These are phyloP conservation scores for Coemansia javaensis DNA, from an alignment of 192 early-diverging fungal species.

Conservation along the genomic window DNA sequence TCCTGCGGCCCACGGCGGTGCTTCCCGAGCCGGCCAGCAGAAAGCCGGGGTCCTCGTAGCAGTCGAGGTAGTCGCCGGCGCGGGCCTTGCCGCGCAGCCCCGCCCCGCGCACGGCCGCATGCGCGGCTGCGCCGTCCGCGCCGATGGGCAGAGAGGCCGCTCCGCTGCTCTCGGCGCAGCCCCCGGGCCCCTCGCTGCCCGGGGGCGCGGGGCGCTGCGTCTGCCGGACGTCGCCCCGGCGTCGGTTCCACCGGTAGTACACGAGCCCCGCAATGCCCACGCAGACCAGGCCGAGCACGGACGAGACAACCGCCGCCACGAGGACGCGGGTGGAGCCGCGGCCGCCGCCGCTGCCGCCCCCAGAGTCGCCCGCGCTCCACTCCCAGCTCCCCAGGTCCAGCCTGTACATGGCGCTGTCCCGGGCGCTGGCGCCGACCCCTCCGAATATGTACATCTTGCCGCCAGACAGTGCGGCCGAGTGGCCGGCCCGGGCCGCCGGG, in stretches of 20 bases:
- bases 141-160: no score
- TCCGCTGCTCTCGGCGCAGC: no score
- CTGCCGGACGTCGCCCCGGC: no score
- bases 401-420: conserved; percentile 63
- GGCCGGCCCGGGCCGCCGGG: conserved; percentile 57
- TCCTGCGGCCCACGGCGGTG: conserved; percentile 3
- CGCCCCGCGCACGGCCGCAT: not conserved
- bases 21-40: conserved; percentile 1
- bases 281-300: conserved; percentile 12
- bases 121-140: no score
- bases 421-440: conserved; percentile 53
- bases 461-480: conserved; percentile 57
- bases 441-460: conserved; percentile 66
- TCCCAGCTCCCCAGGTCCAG: conserved; percentile 42
- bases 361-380: not conserved
- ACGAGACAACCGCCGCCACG: conserved; percentile 10
- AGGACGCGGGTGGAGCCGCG: conserved; percentile 9
- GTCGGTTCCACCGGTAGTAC: conserved; percentile 21
- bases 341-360: not conserved
- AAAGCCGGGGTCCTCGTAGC: conserved; percentile 7
- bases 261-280: conserved; percentile 12
- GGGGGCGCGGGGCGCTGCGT: no score
- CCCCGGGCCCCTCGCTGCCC: no score
- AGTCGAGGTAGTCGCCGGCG: conserved; percentile 2
- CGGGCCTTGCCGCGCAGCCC: not conserved